Evolutionary conservation across 495 filamentous ascomycete species (phyloP), one percentile per base, ranked within the genome.

Genomic region (Lineolata rhizophorae): DNA sequence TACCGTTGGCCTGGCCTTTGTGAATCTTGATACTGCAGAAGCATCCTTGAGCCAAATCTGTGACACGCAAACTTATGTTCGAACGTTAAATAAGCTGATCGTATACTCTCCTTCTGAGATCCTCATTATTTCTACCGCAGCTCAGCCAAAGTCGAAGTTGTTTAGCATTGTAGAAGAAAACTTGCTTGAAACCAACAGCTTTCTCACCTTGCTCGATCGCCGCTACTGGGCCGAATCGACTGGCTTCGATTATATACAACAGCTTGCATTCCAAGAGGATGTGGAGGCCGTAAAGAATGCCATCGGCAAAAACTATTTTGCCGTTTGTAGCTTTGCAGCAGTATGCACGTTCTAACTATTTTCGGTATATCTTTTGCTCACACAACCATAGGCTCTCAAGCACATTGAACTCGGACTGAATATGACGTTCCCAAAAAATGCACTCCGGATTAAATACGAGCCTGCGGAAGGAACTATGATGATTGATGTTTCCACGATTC

Each of bases 391-490:
- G 81, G 75, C 63, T 5, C 53, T 95, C 38, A 79, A 80, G 43
- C 92, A 83, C 47, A 61, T 90, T 18, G 78, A 90, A 37, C 51
- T 72, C 1, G 65, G 65, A 2, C 52, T 73, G 16, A 49, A 56
- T n/a, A 53, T 67, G 32, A 61, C 62, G 1, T 91, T 94, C 43
- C 55, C 65, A 5, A 59, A 63, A 26, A 76, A 84, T 43, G 81
- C 83, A 12, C 62, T 97, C 18, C 70, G 81, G 1, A 75, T 94
- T 45, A 75, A 70, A 39, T 92, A 85, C 41, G 70, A 78, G 44
- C 72, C 79, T n/a, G 82, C 82, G 1, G 76, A 91, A 45, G 79
- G 82, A 13, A 75, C 80, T 0, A 92, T 97, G 87, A 76, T 84
- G 55, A 83, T 94, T 39, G 87, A 94, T 47, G 61, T 82, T 1